These are phyloP conservation scores for Spinacia oleracea DNA, from an alignment of 179 eudicot genomes.

Conservation along the genomic window DNA sequence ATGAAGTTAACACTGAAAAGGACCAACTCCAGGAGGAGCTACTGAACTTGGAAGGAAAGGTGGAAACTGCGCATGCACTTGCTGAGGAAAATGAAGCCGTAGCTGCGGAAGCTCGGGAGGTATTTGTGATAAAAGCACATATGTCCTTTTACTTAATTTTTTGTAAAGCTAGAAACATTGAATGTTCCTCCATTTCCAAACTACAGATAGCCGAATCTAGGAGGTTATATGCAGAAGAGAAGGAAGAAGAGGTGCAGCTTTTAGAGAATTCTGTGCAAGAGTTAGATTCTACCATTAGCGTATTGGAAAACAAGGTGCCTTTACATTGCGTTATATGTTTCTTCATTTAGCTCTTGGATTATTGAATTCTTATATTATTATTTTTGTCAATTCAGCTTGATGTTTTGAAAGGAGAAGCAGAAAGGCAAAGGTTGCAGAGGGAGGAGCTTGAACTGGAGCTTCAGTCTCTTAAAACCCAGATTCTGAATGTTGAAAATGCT, in stretches of 20 bases:
- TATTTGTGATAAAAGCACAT: conserved; percentile 21
- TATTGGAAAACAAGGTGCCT: conserved; percentile 78
- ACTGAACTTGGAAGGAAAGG: conserved; percentile 54
- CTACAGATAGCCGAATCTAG: conserved; percentile 67
- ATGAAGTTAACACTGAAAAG: conserved; percentile 49
- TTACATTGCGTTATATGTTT: background rate
- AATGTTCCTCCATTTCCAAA: background rate
- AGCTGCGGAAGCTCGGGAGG: conserved; percentile 85
- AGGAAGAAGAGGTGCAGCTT: conserved; percentile 93
- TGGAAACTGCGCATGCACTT: conserved; percentile 73
- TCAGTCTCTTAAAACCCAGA: conserved; percentile 68
- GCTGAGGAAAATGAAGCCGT: conserved; percentile 80
- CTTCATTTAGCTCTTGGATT: background rate
- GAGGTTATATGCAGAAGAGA: conserved; percentile 70
- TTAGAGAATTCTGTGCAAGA: conserved; percentile 88
- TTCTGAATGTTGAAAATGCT: conserved; percentile 51
- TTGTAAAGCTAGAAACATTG: conserved; percentile 4
- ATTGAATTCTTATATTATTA: conserved; percentile 18
- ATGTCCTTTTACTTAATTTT: background rate
- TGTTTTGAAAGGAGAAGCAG: conserved; percentile 82
- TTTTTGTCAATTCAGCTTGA: conserved; percentile 53
- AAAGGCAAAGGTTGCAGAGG: conserved; percentile 80
- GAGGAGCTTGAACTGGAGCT: conserved; percentile 92
- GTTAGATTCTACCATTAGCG: conserved; percentile 76
- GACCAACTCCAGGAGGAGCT: conserved; percentile 52